Percentiles rank a stretch among this genome's conserved stretches.
Evolutionary conservation across 495 filamentous ascomycete species (phyloP).

Genomic region (Cryomyces minteri): DNA sequence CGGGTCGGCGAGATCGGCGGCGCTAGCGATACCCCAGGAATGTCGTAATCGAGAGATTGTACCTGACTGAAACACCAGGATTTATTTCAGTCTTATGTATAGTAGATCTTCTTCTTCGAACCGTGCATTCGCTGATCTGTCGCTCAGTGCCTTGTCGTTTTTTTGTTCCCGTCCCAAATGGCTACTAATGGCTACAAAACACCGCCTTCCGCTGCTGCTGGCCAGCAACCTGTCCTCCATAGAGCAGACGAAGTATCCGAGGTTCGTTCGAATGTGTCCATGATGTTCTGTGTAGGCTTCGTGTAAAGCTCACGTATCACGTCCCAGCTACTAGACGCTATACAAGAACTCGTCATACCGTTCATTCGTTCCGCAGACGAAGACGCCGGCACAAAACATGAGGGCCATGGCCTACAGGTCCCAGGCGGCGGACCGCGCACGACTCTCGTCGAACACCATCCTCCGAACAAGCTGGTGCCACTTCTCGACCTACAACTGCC

Average conservation of each 20-base stretch:
- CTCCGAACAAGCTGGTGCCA: conserved; percentile 47
- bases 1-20: too few species aligned
- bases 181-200: too few species aligned
- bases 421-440: conserved; percentile 29
- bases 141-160: too few species aligned
- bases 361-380: conserved; percentile 64
- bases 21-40: too few species aligned
- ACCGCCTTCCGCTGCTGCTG: neutral
- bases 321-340: conserved; percentile 47
- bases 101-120: too few species aligned
- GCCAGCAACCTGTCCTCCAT: conserved; percentile 6
- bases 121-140: too few species aligned
- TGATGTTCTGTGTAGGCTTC: neutral
- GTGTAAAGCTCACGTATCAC: neutral
- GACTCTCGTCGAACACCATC: conserved; percentile 46
- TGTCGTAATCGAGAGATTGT: too few species aligned
- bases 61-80: too few species aligned
- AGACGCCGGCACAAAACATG: conserved; percentile 29
- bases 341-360: conserved; percentile 56
- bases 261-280: conserved; percentile 20
- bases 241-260: conserved; percentile 34
- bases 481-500: conserved; percentile 51
- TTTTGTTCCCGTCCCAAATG: too few species aligned
- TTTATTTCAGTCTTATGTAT: too few species aligned
- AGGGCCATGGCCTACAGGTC: conserved; percentile 33